A percentile compares a stretch with the other conserved stretches of the same genome.
These are phyloP conservation scores for Rosa multiflora DNA, from an alignment of 306 rosid genomes.

Conservation along the genomic window DNA sequence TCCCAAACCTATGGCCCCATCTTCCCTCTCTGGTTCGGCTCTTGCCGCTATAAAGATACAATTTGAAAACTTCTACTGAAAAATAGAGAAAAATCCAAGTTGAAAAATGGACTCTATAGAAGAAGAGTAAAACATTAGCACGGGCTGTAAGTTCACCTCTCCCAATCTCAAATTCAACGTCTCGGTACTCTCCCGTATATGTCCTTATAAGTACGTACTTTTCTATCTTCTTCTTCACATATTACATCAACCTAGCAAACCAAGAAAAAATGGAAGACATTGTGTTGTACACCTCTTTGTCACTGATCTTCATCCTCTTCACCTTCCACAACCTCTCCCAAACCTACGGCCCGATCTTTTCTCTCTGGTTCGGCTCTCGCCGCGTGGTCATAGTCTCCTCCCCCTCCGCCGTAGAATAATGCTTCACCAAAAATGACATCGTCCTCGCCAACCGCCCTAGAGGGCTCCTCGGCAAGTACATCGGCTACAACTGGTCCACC, in stretches of 20 bases:
- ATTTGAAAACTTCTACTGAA: no score
- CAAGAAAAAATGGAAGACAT: slow-evolving; percentile 12
- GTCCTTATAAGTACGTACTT: background rate
- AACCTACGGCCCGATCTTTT: slow-evolving; percentile 39
- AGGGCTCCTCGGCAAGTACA: slow-evolving; percentile 29
- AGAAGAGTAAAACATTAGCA: no score
- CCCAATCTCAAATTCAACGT: background rate
- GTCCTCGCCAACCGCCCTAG: slow-evolving; percentile 49
- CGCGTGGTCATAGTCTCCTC: slow-evolving; percentile 53
- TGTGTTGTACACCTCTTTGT: slow-evolving; percentile 3
- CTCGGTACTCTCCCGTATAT: background rate
- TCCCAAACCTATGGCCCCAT: slow-evolving; percentile 46
- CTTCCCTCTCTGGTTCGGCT: slow-evolving; percentile 35
- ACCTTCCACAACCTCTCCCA: slow-evolving; percentile 39
- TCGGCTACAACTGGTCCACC: slow-evolving; percentile 48
- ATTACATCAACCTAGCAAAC: background rate
- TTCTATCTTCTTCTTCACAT: background rate
- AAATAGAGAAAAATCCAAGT: no score
- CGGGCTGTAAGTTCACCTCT: no score
- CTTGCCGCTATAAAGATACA: slow-evolving; percentile 5
- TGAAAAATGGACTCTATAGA: no score
- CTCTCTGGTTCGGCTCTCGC: slow-evolving; percentile 34
- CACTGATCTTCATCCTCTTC: slow-evolving; percentile 25
- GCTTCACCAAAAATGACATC: slow-evolving; percentile 69
- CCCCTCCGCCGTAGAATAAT: slow-evolving; percentile 40